Base-by-base conservation (phyloP, 2,329 filamentous ascomycete species). In the Curvularia lunata region DNA sequence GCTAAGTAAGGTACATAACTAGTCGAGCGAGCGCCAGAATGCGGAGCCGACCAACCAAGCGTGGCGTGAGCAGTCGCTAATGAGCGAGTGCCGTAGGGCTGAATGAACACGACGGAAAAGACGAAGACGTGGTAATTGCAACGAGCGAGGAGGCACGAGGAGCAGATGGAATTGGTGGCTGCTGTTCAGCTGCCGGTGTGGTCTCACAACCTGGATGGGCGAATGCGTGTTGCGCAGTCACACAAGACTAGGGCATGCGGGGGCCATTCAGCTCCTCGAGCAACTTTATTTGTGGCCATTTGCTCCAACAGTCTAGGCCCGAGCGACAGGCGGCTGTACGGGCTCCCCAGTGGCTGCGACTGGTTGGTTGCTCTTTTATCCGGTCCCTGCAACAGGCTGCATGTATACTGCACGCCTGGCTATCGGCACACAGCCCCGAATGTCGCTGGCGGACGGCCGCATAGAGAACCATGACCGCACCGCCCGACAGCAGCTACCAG, bases 231-330 rank as follows among this genome's bases (percentile, higher is more conserved):
- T 52, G 48, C 53, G 62, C 52, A 54, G 59, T 66, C 34, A 55
- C 58, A 63, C 63, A 63, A 48, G 54, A 40, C 54, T 53, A 51
- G 53, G 53, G 52, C 47, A 49, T 62, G 69, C 60, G 66, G 65
- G 62, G 66, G 59, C 60, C 32, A 27, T 59, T 60, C 58, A 63
- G 59, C 56, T 64, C 47, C 47, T 52, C 57, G 52, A 49, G 53
- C 52, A 48, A 59, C 34, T 32, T 54, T 45, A 59, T 63, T 63
- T 43, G 55, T 51, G 16, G 41, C 54, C 51, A 56, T 57, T 47
- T 40, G 41, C 49, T 52, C 55, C 46, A 65, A 56, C 59, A 58
- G 54, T 46, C 46, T 48, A 51, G 54, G 43, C 52, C 52, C 52
- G 61, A 51, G 57, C 55, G 28, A 58, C 51, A 37, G 32, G 38